phyloP scores from a whole-genome alignment of 129 eudicot genomes.

The Logfia minima region DNA sequence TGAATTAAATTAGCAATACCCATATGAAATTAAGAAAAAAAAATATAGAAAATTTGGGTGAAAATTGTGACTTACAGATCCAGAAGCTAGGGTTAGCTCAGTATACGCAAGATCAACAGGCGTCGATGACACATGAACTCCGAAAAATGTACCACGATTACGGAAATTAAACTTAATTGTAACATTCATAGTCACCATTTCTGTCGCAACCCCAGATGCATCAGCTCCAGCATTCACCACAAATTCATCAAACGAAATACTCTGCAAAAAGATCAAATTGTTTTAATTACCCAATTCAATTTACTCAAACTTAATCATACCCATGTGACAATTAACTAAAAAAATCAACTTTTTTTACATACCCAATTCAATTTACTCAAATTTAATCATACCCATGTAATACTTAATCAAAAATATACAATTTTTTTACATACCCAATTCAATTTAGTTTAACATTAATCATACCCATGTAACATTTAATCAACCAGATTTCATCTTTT shows the following conservation, averaged over 20 bases:
- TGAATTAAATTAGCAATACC: neutral
- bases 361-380: too few species aligned
- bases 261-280: constrained; percentile 44
- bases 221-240: constrained; percentile 74
- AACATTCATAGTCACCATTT: constrained; percentile 71
- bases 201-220: constrained; percentile 83
- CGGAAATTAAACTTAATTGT: constrained; percentile 62
- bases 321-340: neutral
- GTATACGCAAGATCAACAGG: constrained; percentile 68
- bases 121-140: constrained; percentile 83
- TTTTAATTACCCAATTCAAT: constrained; percentile 21
- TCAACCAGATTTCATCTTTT: neutral
- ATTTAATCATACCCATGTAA: neutral
- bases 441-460: too few species aligned
- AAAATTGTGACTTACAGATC: constrained; percentile 55
- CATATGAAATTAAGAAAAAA: neutral
- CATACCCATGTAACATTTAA: neutral
- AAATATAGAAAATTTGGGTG: neutral
- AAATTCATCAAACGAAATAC: constrained; percentile 68
- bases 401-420: neutral
- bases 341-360: neutral
- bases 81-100: constrained; percentile 64
- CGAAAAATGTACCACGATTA: constrained; percentile 85
- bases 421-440: neutral
- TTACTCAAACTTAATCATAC: neutral